Percentiles rank a stretch among this genome's conserved stretches.
Conservation (phyloP, 768 basidiomycete genomes). For the Clitopilus hobsonii region DNA sequence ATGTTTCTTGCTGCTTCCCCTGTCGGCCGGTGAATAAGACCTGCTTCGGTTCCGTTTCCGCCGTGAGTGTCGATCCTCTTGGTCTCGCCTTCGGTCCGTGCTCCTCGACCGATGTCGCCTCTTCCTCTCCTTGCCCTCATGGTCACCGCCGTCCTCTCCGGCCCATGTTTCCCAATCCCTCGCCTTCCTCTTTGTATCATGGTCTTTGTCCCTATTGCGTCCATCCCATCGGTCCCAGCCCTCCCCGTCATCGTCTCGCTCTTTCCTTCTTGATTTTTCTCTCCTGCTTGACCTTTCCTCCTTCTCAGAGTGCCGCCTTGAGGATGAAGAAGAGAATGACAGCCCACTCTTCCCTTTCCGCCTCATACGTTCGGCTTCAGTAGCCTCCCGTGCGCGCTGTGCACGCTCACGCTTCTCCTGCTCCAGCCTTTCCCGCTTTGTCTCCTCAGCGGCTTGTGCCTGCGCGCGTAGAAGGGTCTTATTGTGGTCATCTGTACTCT, state of each 20-base stretch:
- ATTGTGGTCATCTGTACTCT: slow-evolving; percentile 95
- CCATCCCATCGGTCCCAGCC: slow-evolving; percentile 53
- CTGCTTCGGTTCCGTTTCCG: slow-evolving; percentile 19
- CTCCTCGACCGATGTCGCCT: slow-evolving; percentile 22
- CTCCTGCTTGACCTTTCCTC: slow-evolving; percentile 23
- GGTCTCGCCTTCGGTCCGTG: slow-evolving; percentile 15
- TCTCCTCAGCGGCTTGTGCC: slow-evolving; percentile 66
- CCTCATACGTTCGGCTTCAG: slow-evolving; percentile 55
- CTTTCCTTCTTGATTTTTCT: slow-evolving; percentile 25
- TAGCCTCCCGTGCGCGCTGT: slow-evolving; percentile 73
- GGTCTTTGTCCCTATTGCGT: slow-evolving; percentile 24
- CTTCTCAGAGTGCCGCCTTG: slow-evolving; percentile 15
- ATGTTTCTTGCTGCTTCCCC: slow-evolving; percentile 9
- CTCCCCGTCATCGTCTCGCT: slow-evolving; percentile 15
- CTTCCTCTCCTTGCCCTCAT: slow-evolving; percentile 16
- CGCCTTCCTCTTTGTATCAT: slow-evolving; percentile 39
- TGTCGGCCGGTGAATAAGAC: slow-evolving; percentile 14
- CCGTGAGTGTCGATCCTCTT: slow-evolving; percentile 11
- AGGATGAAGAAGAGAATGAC: neutral
- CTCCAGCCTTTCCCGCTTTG: slow-evolving; percentile 65
- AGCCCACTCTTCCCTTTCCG: slow-evolving; percentile 22
- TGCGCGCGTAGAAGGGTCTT: slow-evolving; percentile 74
- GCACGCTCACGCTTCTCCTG: slow-evolving; percentile 57
- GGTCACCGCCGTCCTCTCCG: slow-evolving; percentile 34
- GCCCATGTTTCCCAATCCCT: slow-evolving; percentile 50